Evolutionary conservation across 495 filamentous ascomycete species (phyloP).

Genomic region (Penicillium antarcticum): DNA sequence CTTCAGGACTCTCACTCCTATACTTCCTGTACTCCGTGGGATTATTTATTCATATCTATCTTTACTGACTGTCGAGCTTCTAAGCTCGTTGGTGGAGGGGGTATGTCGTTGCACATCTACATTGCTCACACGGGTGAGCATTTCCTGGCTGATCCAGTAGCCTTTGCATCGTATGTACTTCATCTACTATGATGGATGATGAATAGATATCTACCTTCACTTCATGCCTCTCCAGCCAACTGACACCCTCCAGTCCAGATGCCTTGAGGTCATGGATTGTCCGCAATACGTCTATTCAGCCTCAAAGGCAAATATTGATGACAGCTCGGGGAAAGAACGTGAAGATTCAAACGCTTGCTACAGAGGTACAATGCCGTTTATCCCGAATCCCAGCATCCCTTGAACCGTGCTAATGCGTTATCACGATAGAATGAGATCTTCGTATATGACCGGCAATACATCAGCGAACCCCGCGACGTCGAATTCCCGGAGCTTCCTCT

Average conservation of each 20-base stretch:
- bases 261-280: constrained; percentile 66
- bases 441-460: constrained; percentile 74
- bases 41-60: constrained; percentile 25
- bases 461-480: constrained; percentile 38
- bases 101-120: constrained; percentile 77
- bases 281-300: constrained; percentile 61
- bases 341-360: constrained; percentile 68
- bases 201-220: constrained; percentile 5
- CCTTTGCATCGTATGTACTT: constrained; percentile 62
- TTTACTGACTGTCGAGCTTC: constrained; percentile 27
- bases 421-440: constrained; percentile 78
- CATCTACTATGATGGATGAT: constrained; percentile 1
- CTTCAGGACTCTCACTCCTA: constrained; percentile 18
- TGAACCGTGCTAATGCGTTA: constrained; percentile 6
- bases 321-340: constrained; percentile 78
- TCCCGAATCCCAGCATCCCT: not conserved
- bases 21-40: constrained; percentile 7
- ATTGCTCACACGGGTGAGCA: constrained; percentile 87
- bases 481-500: constrained; percentile 53
- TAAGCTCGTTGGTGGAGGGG: constrained; percentile 36
- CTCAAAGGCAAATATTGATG: constrained; percentile 74
- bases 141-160: constrained; percentile 66
- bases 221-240: constrained; percentile 7
- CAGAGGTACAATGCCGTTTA: constrained; percentile 57
- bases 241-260: constrained; percentile 58